Percentiles rank a stretch among this genome's conserved stretches.
phyloP scores from a whole-genome alignment of 2,329 filamentous ascomycete species.

The Coniella vitis region DNA sequence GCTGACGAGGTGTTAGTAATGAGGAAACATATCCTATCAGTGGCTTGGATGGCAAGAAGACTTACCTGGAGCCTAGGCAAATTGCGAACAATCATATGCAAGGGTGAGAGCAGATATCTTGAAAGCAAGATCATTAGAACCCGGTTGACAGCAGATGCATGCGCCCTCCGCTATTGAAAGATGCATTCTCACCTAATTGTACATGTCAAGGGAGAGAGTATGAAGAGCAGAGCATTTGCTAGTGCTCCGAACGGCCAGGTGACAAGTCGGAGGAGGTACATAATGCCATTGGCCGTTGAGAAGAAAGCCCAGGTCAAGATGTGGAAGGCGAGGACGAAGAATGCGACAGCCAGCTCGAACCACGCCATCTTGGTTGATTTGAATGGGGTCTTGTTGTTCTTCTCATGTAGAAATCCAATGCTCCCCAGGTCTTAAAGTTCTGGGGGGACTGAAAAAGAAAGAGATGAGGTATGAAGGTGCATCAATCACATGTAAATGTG shows the following conservation, averaged over 20 bases:
- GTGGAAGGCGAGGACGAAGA: constrained; percentile 5
- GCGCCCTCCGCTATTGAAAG: too few relatives aligned
- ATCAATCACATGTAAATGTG: too few relatives aligned
- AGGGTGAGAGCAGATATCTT: constrained; percentile 9
- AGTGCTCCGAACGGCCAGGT: constrained; percentile 9
- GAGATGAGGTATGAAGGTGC: too few relatives aligned
- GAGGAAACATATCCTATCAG: background rate
- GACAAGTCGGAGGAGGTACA: constrained; percentile 7
- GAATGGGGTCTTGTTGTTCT: background rate
- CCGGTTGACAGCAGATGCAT: background rate
- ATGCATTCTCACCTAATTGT: constrained; percentile 9
- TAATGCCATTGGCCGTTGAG: background rate
- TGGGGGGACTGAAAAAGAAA: too few relatives aligned
- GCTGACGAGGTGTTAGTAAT: constrained; percentile 6
- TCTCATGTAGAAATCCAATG: background rate
- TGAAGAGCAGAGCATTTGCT: constrained; percentile 10
- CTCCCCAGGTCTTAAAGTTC: too few relatives aligned
- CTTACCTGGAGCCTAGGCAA: constrained; percentile 10
- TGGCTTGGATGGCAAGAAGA: too few relatives aligned
- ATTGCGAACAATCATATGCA: constrained; percentile 23
- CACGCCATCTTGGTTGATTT: constrained; percentile 8
- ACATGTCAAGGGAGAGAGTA: constrained; percentile 13
- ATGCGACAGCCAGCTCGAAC: constrained; percentile 6
- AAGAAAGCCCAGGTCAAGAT: background rate
- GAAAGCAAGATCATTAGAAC: background rate